Evolutionary conservation across 192 early-diverging fungal species (phyloP), one percentile per base, ranked within the genome.

Genomic region (Gigaspora rosea): DNA sequence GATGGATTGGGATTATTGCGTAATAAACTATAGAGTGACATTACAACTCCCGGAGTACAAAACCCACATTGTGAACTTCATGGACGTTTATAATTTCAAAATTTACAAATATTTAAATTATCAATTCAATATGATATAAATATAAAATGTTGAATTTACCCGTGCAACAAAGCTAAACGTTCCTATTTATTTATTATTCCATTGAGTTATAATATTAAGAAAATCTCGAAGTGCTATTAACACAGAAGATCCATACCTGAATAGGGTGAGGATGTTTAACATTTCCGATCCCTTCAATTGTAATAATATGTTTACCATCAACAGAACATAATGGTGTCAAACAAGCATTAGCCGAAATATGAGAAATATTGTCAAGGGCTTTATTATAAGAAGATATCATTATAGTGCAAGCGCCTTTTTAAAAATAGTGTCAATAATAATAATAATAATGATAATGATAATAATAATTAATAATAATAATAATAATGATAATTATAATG

Each of bases 41-140:
- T 95, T 77, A 90, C 94, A 56, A 96, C 94, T 33, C 95, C 95
- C 2, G 95, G 94, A 4, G 95, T 96, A 75, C 95, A 96, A 86
- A 95, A 95, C 49, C 95, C 95, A 80, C 95, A 96, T 83, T 96
- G 95, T 47, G 90, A 93, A 47, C 83, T 85, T 15, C 15, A 18
- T 18, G 15, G 35, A 33, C 16, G 7, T n/a, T 36, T 36, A 8
- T 7, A 27, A 27, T 27, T 27, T 27, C 27, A 27, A 1, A 35
- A 35, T 36, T 18, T 36, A 7, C 16, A 16, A 11, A 16, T 15
- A 64, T 0, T 62, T 10, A n/a, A 61, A 10, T 16, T 27, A 16
- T 20, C 18, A 16, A 5, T 18, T 50, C 36, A 27, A 16, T 22
- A 27, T 27, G 2, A 35, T 12, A 12, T 52, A 73, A 16, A n/a